Percentiles rank a stretch among this genome's conserved stretches.
Evolutionary conservation across 129 eudicot genomes (phyloP).

Genomic region (Lonicera japonica): DNA sequence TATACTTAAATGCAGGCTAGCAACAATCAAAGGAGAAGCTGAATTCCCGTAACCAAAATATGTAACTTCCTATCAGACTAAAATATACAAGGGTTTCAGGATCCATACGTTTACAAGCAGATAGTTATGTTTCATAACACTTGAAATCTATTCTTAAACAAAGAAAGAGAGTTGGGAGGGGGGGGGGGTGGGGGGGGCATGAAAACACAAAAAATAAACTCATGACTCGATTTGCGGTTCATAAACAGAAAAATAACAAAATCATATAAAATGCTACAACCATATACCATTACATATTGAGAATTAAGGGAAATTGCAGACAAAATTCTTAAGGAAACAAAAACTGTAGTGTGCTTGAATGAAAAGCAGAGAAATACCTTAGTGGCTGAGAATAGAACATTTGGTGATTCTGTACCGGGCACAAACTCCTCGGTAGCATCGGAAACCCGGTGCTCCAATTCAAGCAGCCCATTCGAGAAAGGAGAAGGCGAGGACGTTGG

Average conservation of each 20-base stretch:
- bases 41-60: background rate
- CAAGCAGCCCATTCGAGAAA: conserved; percentile 55
- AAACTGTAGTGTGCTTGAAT: background rate
- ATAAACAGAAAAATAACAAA: background rate
- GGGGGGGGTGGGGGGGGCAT: too few relatives aligned
- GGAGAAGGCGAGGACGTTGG: conserved; percentile 60
- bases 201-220: background rate
- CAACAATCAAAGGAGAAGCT: background rate
- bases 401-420: conserved; percentile 39
- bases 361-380: conserved; percentile 48
- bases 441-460: conserved; percentile 39
- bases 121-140: background rate
- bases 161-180: too few relatives aligned
- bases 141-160: too few relatives aligned
- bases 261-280: background rate
- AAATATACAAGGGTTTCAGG: background rate
- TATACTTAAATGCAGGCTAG: background rate
- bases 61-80: background rate
- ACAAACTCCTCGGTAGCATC: conserved; percentile 43
- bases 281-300: background rate
- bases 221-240: background rate
- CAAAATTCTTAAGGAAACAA: background rate
- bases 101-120: background rate
- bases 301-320: too few relatives aligned
- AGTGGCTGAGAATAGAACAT: conserved; percentile 84